Percentiles rank a stretch among this genome's conserved stretches.
These are phyloP conservation scores for Metroxylon sagu DNA, from an alignment of 176 grass and related monocot genomes.

Conservation along the genomic window DNA sequence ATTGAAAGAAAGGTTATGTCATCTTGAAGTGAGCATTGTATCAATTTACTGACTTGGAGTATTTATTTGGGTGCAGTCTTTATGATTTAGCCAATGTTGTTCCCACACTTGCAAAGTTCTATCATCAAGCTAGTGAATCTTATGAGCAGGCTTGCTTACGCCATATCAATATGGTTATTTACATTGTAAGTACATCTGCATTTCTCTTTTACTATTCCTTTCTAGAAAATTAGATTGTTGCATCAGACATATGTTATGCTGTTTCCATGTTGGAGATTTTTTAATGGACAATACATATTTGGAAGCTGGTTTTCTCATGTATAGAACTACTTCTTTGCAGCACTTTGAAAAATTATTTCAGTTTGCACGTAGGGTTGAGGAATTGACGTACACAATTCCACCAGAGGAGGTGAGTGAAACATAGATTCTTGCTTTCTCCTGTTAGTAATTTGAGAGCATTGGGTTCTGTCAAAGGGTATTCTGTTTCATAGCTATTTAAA, in stretches of 20 bases:
- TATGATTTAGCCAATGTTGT: constrained; percentile 95
- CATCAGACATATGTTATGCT: too few species aligned
- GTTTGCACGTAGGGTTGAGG: constrained; percentile 74
- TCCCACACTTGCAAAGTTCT: constrained; percentile 85
- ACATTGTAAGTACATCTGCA: constrained; percentile 61
- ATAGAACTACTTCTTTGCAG: constrained; percentile 31
- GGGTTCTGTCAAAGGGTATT: neutral
- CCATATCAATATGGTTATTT: constrained; percentile 97
- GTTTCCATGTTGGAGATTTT: too few species aligned
- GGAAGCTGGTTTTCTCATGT: neutral
- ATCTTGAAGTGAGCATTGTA: neutral
- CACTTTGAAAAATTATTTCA: constrained; percentile 93
- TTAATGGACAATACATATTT: neutral
- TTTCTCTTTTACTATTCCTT: constrained; percentile 7
- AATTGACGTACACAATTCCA: constrained; percentile 64
- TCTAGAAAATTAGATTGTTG: neutral
- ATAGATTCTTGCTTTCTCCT: neutral
- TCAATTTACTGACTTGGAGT: constrained; percentile 4
- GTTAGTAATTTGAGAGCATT: constrained; percentile 1
- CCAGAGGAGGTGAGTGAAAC: constrained; percentile 52
- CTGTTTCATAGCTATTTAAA: neutral
- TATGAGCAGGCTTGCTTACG: constrained; percentile 88
- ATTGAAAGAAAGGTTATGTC: neutral
- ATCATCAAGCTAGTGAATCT: constrained; percentile 96
- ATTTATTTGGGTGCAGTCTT: constrained; percentile 33